These are phyloP conservation scores for Cyclotella baltica DNA, from an alignment of 108 stramenopile species.

Conservation along the genomic window DNA sequence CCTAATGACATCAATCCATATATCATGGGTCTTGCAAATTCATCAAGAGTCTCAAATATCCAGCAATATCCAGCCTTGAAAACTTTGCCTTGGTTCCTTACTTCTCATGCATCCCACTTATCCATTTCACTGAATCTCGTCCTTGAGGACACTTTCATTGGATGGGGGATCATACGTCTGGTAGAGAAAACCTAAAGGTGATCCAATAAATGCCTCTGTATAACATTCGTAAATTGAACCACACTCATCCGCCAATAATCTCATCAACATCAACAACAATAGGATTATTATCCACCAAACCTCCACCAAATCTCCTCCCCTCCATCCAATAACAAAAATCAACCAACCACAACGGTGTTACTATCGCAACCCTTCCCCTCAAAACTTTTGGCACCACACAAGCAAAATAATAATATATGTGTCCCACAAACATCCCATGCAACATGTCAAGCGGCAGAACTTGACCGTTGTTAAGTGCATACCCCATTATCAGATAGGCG, in stretches of 20 bases:
- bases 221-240: no score
- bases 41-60: no score
- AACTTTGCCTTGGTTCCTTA: no score
- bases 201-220: no score
- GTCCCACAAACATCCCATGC: slow-evolving; percentile 62
- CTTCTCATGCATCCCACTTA: no score
- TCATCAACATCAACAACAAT: slow-evolving; percentile 46
- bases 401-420: slow-evolving; percentile 55
- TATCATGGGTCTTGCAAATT: no score
- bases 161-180: no score
- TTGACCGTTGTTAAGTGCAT: slow-evolving; percentile 44
- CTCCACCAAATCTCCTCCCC: slow-evolving; percentile 26
- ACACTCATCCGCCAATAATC: slow-evolving; percentile 47
- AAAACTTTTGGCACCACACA: slow-evolving; percentile 52
- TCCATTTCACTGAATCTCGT: no score
- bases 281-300: slow-evolving; percentile 17
- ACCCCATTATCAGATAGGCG: slow-evolving; percentile 38
- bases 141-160: no score
- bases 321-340: slow-evolving; percentile 48
- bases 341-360: slow-evolving; percentile 35
- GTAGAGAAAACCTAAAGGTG: no score
- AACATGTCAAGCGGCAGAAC: slow-evolving; percentile 45
- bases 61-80: no score
- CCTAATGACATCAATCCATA: no score
- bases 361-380: slow-evolving; percentile 30